Conservation (phyloP, 371 early-diverging fungal genomes). For the Blakeslea trispora region DNA sequence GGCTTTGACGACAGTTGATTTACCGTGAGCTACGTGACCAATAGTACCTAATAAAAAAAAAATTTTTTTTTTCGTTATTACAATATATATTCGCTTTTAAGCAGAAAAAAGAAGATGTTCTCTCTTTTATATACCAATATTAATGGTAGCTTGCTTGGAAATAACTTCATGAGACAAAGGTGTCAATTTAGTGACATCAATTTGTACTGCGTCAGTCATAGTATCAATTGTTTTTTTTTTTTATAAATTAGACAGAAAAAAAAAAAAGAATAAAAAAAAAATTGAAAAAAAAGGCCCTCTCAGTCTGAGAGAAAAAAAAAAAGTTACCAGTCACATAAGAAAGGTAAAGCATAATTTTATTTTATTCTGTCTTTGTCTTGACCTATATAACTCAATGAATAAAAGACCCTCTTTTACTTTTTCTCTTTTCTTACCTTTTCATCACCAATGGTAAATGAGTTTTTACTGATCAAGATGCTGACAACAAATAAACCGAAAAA, state of each 20-base stretch:
- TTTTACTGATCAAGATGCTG: constrained; percentile 44
- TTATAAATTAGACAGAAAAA: constrained; percentile 1
- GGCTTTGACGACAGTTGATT: constrained; percentile 99
- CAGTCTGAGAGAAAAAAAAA: too few species aligned
- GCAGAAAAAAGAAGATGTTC: neutral
- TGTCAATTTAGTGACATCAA: constrained; percentile 61
- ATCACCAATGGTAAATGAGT: constrained; percentile 44
- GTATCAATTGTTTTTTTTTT: too few species aligned
- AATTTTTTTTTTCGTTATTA: constrained; percentile 1
- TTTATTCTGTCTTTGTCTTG: neutral
- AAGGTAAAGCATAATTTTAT: neutral
- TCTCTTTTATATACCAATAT: constrained; percentile 78
- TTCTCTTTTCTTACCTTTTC: constrained; percentile 24
- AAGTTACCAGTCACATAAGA: too few species aligned
- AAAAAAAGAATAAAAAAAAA: neutral
- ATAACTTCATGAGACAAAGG: constrained; percentile 94
- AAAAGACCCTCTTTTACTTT: too few species aligned
- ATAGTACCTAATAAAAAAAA: constrained; percentile 84
- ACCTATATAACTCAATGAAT: neutral
- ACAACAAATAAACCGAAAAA: constrained; percentile 41
- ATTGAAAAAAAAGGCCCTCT: too few species aligned
- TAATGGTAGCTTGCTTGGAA: constrained; percentile 97
- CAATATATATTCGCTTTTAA: too few species aligned
- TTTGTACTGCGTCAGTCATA: constrained; percentile 27
- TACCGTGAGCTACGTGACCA: constrained; percentile 99